Evolutionary conservation across 2,329 filamentous ascomycete species (phyloP).

Genomic region (Fusarium luffae): DNA sequence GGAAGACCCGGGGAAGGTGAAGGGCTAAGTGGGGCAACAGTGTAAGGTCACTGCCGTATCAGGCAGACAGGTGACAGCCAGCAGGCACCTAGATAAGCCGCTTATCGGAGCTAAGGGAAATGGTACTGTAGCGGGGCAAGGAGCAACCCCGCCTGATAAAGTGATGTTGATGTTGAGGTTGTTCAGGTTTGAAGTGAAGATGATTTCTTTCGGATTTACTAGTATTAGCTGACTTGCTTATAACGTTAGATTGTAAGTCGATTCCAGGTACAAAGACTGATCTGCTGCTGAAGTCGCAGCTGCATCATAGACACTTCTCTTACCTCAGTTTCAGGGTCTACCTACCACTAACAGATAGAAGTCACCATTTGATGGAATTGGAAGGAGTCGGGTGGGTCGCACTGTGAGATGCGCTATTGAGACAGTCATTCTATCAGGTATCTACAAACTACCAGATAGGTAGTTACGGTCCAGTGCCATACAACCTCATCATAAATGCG

Average conservation of each 20-base stretch:
- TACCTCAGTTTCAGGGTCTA: constrained; percentile 23
- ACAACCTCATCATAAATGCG: not conserved
- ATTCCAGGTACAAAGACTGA: not conserved
- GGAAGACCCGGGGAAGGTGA: constrained; percentile 41
- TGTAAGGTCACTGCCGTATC: constrained; percentile 45
- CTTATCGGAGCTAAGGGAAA: constrained; percentile 41
- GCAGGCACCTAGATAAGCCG: constrained; percentile 46
- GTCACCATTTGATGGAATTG: not conserved
- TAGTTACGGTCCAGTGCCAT: not conserved
- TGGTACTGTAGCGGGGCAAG: constrained; percentile 26
- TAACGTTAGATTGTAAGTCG: not conserved
- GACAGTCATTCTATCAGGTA: constrained; percentile 7
- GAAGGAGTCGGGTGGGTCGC: constrained; percentile 20
- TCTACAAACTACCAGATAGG: not conserved
- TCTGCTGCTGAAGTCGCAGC: not conserved
- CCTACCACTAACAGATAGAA: not conserved
- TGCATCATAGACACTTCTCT: not conserved
- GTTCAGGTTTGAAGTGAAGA: not conserved
- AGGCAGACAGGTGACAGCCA: constrained; percentile 46
- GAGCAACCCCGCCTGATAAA: not conserved
- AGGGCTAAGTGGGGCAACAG: constrained; percentile 47
- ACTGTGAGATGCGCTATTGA: constrained; percentile 25
- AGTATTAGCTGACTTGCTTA: not conserved
- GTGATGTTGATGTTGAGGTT: not conserved
- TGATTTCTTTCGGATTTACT: not conserved